These are phyloP conservation scores for Cladosporium austrohemisphaericum DNA, from an alignment of 2,329 filamentous ascomycete genomes.

Conservation along the genomic window DNA sequence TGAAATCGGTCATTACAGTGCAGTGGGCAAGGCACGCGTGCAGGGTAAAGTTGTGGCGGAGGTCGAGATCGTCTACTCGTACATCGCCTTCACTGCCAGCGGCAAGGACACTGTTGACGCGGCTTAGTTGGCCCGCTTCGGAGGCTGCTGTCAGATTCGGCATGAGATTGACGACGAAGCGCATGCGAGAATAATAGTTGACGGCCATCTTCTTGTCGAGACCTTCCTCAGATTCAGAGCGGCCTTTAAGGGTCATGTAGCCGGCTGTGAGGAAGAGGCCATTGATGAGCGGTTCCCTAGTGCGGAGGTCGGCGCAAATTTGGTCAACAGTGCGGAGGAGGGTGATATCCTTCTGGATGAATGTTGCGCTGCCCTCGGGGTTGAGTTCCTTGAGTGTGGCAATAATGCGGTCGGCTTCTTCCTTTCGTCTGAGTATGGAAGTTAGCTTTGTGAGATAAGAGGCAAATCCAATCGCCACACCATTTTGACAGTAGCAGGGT, in stretches of 20 bases:
- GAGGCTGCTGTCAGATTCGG: constrained; percentile 49
- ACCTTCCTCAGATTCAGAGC: constrained; percentile 54
- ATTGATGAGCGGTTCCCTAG: constrained; percentile 52
- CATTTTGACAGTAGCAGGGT: no score
- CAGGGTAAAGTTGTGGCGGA: constrained; percentile 37
- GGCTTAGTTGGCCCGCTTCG: constrained; percentile 39
- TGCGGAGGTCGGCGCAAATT: constrained; percentile 46
- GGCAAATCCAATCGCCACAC: no score
- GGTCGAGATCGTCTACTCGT: constrained; percentile 45
- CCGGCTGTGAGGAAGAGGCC: constrained; percentile 54
- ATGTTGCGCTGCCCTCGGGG: constrained; percentile 34
- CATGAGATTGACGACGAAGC: constrained; percentile 56
- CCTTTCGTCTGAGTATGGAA: constrained; percentile 27
- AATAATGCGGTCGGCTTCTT: constrained; percentile 36
- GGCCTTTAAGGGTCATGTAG: constrained; percentile 42
- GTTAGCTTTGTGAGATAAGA: not conserved
- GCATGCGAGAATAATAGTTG: constrained; percentile 56
- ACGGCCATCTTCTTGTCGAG: constrained; percentile 52
- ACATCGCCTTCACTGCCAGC: constrained; percentile 52
- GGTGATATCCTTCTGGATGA: constrained; percentile 42
- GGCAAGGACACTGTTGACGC: constrained; percentile 55
- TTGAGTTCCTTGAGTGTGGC: constrained; percentile 39
- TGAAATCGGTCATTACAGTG: constrained; percentile 50
- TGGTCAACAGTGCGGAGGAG: constrained; percentile 41
- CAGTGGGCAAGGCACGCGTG: constrained; percentile 38